Evolutionary conservation across 331 rosid genomes (phyloP), one percentile per base, ranked within the genome.

Genomic region (Quercus tomentella): DNA sequence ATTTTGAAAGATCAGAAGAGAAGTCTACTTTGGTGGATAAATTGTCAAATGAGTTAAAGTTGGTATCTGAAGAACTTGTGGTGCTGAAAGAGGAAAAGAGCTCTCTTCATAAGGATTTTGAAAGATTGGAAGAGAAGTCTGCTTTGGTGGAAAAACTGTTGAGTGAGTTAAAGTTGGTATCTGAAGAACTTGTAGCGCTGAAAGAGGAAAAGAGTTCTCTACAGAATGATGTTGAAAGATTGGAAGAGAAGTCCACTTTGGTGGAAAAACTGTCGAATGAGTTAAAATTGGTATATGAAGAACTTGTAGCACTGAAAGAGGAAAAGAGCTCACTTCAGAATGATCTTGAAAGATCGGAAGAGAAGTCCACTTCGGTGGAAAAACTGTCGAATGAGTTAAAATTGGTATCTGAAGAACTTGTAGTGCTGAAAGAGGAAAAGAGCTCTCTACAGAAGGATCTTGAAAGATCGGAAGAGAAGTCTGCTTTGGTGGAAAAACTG

Each of bases 81-180:
- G 88, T 72, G 20, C 37, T 90, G 87, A 88, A 86, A 81, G 92
- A 90, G 84, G 97, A 89, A 79, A 90, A 89, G 54, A 82, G 77
- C 80, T 88, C 89, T 83, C 85, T 93, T 70, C 84, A 85, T 87
- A 86, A 83, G 79, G 91, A 90, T 81, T 83, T 96, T 82, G 94
- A 87, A 76, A 90, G 87, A 83, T 87, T 89, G 56, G 99, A 91
- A 74, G 97, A 90, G 80, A 92, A 96, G 87, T 89, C 86, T 76
- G 56, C 84, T 70, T 65, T 90, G 86, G 76, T 82, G 84, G 80
- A 79, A 72, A 82, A 79, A 30, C 87, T 91, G 51, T 82, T 91
- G 22, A 83, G 77, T 76, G 89, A 91, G 84, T 83, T 96, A 82
- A 87, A 70, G 79, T 78, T 60, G 33, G 81, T 89, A 60, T 90